Evolutionary conservation across 75 land plant genomes (phyloP).

Genomic region (Selaginella moellendorffii): DNA sequence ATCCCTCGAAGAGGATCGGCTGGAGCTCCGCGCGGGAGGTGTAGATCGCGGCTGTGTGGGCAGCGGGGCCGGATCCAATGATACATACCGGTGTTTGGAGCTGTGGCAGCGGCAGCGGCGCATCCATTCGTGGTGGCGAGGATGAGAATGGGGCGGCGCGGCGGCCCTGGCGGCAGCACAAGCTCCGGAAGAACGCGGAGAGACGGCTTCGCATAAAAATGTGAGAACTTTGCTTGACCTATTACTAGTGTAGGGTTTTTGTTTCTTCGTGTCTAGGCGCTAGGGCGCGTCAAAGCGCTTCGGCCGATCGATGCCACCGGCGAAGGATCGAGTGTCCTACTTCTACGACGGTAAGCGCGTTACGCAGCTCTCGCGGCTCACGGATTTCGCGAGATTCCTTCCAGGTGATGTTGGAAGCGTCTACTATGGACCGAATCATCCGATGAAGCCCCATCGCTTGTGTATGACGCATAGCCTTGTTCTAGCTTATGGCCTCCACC

Average conservation of each 20-base stretch:
- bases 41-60: constrained; percentile 94
- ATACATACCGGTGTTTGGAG: constrained; percentile 58
- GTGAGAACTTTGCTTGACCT: too few species aligned
- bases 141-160: too few species aligned
- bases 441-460: constrained; percentile 97
- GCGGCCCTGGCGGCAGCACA: too few species aligned
- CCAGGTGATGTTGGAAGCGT: constrained; percentile 96
- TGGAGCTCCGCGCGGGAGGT: constrained; percentile 77
- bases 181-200: too few species aligned
- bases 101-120: too few species aligned
- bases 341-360: constrained; percentile 68
- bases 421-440: constrained; percentile 99
- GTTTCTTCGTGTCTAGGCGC: too few species aligned
- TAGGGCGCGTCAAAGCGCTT: too few species aligned
- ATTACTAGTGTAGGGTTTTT: too few species aligned
- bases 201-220: too few species aligned
- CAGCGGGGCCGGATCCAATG: constrained; percentile 94
- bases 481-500: constrained; percentile 81
- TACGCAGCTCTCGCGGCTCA: not conserved
- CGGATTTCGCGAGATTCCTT: not conserved
- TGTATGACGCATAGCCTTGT: constrained; percentile 99
- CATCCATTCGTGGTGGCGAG: too few species aligned
- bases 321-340: constrained; percentile 73
- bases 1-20: constrained; percentile 82
- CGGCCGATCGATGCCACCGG: constrained; percentile 12